Percentiles rank a stretch among this genome's conserved stretches.
These are phyloP conservation scores for Allantophomopsis lycopodina DNA, from an alignment of 2,329 filamentous ascomycete species.

Conservation along the genomic window DNA sequence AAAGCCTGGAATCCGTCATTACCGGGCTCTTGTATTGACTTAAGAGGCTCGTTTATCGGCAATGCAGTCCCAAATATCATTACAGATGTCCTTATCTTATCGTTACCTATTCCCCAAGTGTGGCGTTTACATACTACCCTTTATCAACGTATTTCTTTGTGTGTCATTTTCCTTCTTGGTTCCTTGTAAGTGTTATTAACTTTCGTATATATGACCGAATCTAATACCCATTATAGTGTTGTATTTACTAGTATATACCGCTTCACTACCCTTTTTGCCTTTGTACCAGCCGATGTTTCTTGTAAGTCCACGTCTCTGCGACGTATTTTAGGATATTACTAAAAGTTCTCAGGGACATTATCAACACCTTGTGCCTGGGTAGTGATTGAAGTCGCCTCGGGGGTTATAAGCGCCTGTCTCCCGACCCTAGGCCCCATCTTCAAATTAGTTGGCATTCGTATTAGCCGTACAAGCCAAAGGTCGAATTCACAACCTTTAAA, in stretches of 20 bases:
- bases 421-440: slow-evolving; percentile 19
- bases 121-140: slow-evolving; percentile 16
- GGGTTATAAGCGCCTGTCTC: slow-evolving; percentile 22
- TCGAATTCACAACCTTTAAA: neutral
- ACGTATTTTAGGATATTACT: slow-evolving; percentile 10
- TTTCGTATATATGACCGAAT: too few species aligned
- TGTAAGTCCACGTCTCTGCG: slow-evolving; percentile 7
- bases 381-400: slow-evolving; percentile 19
- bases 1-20: slow-evolving; percentile 21
- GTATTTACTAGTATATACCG: slow-evolving; percentile 3
- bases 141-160: slow-evolving; percentile 10
- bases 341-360: slow-evolving; percentile 14
- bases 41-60: slow-evolving; percentile 25
- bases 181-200: slow-evolving; percentile 17
- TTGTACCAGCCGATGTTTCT: slow-evolving; percentile 8
- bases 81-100: slow-evolving; percentile 22
- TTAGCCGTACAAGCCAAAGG: neutral
- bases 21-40: slow-evolving; percentile 24
- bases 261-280: slow-evolving; percentile 2
- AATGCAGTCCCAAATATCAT: slow-evolving; percentile 27
- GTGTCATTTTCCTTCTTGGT: slow-evolving; percentile 19
- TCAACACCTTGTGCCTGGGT: slow-evolving; percentile 19
- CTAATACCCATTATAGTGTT: slow-evolving; percentile 1
- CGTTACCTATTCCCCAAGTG: slow-evolving; percentile 17
- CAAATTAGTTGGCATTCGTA: slow-evolving; percentile 17